Evolutionary conservation across 192 early-diverging fungal species (phyloP).

Genomic region (Coemansia sp.): DNA sequence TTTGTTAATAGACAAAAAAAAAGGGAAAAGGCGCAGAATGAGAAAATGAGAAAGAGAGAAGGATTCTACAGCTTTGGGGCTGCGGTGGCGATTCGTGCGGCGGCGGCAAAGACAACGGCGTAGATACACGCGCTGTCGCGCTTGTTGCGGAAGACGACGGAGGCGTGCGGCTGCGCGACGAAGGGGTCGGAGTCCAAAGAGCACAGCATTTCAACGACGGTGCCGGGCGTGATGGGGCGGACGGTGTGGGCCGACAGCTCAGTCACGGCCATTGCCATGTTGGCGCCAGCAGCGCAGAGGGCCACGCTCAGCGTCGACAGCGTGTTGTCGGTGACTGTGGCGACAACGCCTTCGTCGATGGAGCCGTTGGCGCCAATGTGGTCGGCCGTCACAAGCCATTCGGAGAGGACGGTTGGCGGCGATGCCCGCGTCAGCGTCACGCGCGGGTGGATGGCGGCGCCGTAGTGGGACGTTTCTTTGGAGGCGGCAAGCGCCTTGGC

Average conservation of each 20-base stretch:
- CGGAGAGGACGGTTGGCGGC: slow-evolving; percentile 17
- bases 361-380: slow-evolving; percentile 18
- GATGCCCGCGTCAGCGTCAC: slow-evolving; percentile 17
- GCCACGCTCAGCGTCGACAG: slow-evolving; percentile 30
- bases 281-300: slow-evolving; percentile 9
- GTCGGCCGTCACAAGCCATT: slow-evolving; percentile 37
- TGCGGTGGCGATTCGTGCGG: background rate
- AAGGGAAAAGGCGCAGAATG: background rate
- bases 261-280: slow-evolving; percentile 35
- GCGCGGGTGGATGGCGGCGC: slow-evolving; percentile 24
- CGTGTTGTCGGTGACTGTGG: slow-evolving; percentile 45
- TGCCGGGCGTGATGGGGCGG: slow-evolving; percentile 15
- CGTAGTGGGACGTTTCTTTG: slow-evolving; percentile 27
- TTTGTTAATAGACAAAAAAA: background rate
- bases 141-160: slow-evolving; percentile 31
- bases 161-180: slow-evolving; percentile 34
- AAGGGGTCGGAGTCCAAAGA: slow-evolving; percentile 5
- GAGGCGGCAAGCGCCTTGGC: slow-evolving; percentile 5
- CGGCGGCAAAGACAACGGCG: slow-evolving; percentile 5
- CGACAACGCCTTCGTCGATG: slow-evolving; percentile 41
- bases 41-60: background rate
- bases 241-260: slow-evolving; percentile 14
- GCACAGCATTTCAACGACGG: slow-evolving; percentile 35
- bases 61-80: background rate
- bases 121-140: slow-evolving; percentile 13